phyloP scores from a whole-genome alignment of 176 grass and related monocot genomes.

The Eragrostis curvula region DNA sequence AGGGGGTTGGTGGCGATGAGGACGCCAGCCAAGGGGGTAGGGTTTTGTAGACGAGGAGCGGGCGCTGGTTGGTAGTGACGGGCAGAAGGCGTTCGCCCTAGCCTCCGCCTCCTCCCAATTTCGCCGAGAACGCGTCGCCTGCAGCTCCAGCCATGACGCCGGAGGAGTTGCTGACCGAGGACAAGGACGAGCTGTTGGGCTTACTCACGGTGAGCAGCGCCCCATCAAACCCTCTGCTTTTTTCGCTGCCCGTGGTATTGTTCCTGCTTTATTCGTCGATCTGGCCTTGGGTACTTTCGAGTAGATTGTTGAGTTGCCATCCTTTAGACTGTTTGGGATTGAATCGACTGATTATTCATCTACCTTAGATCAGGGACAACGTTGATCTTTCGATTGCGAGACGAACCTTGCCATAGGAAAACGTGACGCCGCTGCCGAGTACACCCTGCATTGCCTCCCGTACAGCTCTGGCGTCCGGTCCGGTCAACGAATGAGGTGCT shows the following conservation, averaged over 20 bases:
- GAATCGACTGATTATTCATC: not conserved
- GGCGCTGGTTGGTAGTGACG: no score
- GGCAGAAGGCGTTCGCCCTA: no score
- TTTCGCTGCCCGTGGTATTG: not conserved
- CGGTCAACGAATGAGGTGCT: no score
- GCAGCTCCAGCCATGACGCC: slow-evolving; percentile 3
- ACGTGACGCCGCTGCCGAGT: no score
- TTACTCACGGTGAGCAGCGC: slow-evolving; percentile 57
- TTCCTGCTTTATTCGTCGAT: not conserved
- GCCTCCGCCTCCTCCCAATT: not conserved
- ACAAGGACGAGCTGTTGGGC: slow-evolving; percentile 41
- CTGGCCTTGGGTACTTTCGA: not conserved
- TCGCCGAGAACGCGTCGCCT: slow-evolving; percentile 5
- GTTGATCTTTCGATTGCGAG: no score
- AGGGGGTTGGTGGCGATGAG: no score
- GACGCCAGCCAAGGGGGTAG: no score
- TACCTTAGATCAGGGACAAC: not conserved
- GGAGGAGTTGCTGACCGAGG: slow-evolving; percentile 18
- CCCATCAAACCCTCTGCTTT: not conserved
- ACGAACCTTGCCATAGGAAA: no score
- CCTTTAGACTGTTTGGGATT: not conserved
- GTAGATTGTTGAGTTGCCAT: not conserved
- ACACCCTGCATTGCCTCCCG: no score
- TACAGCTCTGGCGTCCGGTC: no score
- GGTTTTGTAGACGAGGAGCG: no score